Evolutionary conservation across 805 yeast species (phyloP), one percentile per base, ranked within the genome.

Genomic region (Wickerhamiella kurtzmanii): DNA sequence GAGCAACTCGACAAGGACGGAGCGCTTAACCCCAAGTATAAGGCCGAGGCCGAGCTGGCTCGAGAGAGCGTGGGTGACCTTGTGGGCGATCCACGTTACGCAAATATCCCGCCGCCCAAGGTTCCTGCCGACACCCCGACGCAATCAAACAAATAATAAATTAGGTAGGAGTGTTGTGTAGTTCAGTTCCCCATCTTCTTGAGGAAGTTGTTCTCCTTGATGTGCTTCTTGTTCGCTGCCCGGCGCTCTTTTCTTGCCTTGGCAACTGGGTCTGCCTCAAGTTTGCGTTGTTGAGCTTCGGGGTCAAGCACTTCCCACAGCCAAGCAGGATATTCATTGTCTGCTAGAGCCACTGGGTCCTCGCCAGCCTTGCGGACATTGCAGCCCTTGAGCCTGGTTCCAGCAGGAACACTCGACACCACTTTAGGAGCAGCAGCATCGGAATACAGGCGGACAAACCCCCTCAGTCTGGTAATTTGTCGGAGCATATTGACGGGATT

Each of bases 261-360:
- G 66, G 73, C 74, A 44, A 79, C 70, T 37, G 85, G 84, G 48
- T 76, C 76, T 20, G 69, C 70, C 44, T 74, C 78, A 36, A 81
- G 69, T 53, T 73, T 69, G 22, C 69, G 73, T 48, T 71, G 68
- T 58, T 76, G 79, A n/a, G 74, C 74, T 36, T 74, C 74, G 44
- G 74, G 68, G 62, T 88, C 94, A 28, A 87, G 72, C 43, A 84
- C 69, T 3, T 73, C 76, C 97, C 97, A 92, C 45, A 89, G 71
- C 98, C 98, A 89, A 41, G 74, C 83, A 3, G 98, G 98, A 60
- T 89, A 89, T 57, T 88, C 95, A 36, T 70, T 70, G 61, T 92
- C 97, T 51, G 81, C 85, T 46, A 82, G 64, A 1, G 97, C 97
- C 3, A 85, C 78, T 6, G 94, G 86, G 56, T 87, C 96, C 50